Evolutionary conservation across 2,329 filamentous ascomycete genomes (phyloP), one percentile per base, ranked within the genome.

Genomic region (Diaporthe destruens): DNA sequence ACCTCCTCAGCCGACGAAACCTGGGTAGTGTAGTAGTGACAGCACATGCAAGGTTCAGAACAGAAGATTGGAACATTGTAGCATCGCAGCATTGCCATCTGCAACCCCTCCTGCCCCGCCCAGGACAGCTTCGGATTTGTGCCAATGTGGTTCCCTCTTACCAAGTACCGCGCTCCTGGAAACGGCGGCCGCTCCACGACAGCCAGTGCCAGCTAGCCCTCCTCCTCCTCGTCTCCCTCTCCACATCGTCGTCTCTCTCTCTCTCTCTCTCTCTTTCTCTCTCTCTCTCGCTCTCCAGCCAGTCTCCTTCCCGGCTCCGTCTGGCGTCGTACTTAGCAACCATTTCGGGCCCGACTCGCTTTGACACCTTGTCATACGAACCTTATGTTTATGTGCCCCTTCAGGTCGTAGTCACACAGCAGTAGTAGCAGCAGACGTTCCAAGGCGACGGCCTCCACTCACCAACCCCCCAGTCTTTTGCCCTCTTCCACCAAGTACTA

Each of bases 341-440:
- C 61, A 53, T 47, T 29, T 39, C 61, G 61, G 61, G 44, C 29
- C 14, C 29, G 51, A 51, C 14, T 66, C 61, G 61, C 61, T 66
- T 53, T 66, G 61, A 66, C 61, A 66, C 47, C 61, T 66, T 66
- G 61, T 66, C 61, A 53, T 66, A 66, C 61, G 47, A 66, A 66
- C 61, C 61, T 66, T 66, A 66, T 53, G 61, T 66, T 66, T 66
- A 66, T 53, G 61, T 66, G 61, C 61, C 61, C 61, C 61, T 53
- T 66, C 61, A 66, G 47, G 61, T 66, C 47, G 61, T 32, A 66
- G 61, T 66, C 61, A 66, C 61, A 66, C 61, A 66, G 61, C 47
- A 66, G 61, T 66, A 66, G 47, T n/a, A 53, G 18, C 61, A 66
- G 14, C 32, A 49, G 39, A 66, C 61, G 23, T 36, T 39, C 47